Evolutionary conservation across 2,329 filamentous ascomycete genomes (phyloP), one percentile per base, ranked within the genome.

Genomic region (Whalleya microplaca): DNA sequence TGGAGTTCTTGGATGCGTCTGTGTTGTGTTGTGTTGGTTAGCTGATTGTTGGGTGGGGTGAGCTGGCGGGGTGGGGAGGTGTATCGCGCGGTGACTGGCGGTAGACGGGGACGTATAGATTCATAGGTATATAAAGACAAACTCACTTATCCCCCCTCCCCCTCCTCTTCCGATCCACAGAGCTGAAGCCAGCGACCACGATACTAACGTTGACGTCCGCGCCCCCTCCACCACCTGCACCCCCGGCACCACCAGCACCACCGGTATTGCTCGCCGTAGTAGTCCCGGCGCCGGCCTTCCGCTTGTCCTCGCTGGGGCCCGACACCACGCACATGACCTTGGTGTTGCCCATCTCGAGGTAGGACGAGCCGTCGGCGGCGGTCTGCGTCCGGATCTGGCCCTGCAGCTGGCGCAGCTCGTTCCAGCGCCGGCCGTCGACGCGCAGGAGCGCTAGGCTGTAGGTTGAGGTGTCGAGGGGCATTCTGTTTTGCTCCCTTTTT

Each of bases 311-410:
- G 40, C 84, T 86, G 0, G 95, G 95, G 0, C 95, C 95, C 1
- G 88, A 86, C 46, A 99, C 88, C 21, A 93, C 92, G 76, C 94
- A 97, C 76, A 98, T 91, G 66, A 99, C 89, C 72, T 96, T 95
- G 20, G 95, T 99, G 76, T 98, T 96, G 67, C 95, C 95, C 88
- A 96, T 96, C 72, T 96, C 92, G 56, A 98, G 86, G 75, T 96
- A 96, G 59, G 89, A 91, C 44, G 91, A 96, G 37, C 95, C 95
- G 67, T 98, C 95, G 53, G 93, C 92, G 48, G 93, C 89, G 58
- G 93, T 89, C 75, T 97, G 95, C 1, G 92, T 97, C 60, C 89
- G 90, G 71, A 99, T 92, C 75, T 96, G 91, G 46, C 90, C 94
- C 70, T 92, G 87, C 48, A 96, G 84, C 7, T 91, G 87, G 23